phyloP scores from a whole-genome alignment of 345 rosid genomes.

The Eucalyptus decipiens region DNA sequence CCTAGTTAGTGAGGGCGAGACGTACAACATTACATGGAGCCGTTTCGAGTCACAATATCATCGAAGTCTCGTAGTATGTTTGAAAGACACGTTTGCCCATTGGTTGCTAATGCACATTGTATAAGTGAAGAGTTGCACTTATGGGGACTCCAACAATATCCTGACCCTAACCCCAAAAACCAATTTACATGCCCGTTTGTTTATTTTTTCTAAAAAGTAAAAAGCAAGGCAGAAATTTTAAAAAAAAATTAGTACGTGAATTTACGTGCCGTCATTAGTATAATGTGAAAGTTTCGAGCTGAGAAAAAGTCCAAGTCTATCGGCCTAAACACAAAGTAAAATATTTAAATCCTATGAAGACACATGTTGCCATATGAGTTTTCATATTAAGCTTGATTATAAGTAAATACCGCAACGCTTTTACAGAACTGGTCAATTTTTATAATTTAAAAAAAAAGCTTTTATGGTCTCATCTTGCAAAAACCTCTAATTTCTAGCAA shows the following conservation, averaged over 20 bases:
- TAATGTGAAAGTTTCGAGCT: background rate
- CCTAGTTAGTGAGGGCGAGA: background rate
- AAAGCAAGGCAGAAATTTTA: background rate
- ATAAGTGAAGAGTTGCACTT: background rate
- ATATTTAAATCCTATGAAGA: background rate
- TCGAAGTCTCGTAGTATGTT: background rate
- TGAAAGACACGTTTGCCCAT: background rate
- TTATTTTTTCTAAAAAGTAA: background rate
- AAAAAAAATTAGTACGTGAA: background rate
- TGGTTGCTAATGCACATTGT: background rate
- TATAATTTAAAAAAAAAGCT: background rate
- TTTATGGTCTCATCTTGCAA: background rate
- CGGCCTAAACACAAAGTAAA: background rate
- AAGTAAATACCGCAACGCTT: background rate
- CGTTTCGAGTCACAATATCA: background rate
- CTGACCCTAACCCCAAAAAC: background rate
- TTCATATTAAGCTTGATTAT: background rate
- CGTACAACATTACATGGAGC: no score
- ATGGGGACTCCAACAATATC: background rate
- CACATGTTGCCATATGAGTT: background rate
- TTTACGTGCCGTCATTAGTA: background rate
- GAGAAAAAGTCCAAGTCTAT: rapidly evolving
- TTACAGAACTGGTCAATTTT: background rate
- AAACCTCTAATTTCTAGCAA: background rate
- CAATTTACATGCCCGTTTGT: background rate